A percentile compares a stretch with the other conserved stretches of the same genome.
Conservation (phyloP, 2,329 filamentous ascomycete species). For the Curvularia lunata region DNA sequence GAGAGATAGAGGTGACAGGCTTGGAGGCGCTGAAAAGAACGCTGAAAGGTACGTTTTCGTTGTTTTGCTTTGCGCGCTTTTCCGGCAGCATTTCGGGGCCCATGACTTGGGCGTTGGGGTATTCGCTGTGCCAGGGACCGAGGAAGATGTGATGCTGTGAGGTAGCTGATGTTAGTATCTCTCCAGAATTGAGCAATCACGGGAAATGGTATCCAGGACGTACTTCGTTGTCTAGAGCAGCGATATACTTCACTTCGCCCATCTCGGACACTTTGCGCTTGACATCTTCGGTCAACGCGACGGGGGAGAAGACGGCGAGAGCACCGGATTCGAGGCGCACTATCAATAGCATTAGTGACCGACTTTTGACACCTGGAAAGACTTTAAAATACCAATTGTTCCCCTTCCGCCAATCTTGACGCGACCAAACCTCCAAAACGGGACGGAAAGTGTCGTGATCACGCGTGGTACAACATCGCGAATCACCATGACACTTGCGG, state of each 20-base stretch:
- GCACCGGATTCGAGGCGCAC: slow-evolving; percentile 79
- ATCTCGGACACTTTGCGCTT: slow-evolving; percentile 65
- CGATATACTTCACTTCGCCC: slow-evolving; percentile 78
- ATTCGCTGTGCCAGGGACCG: slow-evolving; percentile 80
- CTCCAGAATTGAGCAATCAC: not conserved
- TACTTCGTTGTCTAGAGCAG: slow-evolving; percentile 81
- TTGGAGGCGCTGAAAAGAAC: slow-evolving; percentile 62
- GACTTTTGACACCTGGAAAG: not conserved
- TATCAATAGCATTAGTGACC: slow-evolving; percentile 44
- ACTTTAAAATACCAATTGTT: slow-evolving; percentile 70
- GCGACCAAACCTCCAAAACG: slow-evolving; percentile 80
- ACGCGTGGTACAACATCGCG: slow-evolving; percentile 77
- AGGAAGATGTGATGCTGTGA: slow-evolving; percentile 87
- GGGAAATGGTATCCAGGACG: not conserved
- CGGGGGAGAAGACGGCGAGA: slow-evolving; percentile 90
- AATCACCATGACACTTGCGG: slow-evolving; percentile 86
- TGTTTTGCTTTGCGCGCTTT: slow-evolving; percentile 71
- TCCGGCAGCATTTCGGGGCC: slow-evolving; percentile 82
- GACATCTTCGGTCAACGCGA: slow-evolving; percentile 79
- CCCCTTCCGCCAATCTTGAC: slow-evolving; percentile 86
- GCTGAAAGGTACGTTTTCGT: slow-evolving; percentile 67
- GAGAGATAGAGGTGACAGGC: slow-evolving; percentile 61
- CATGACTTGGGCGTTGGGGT: slow-evolving; percentile 78
- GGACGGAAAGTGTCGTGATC: slow-evolving; percentile 78
- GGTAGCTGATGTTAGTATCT: not conserved